Conservation (phyloP, 495 filamentous ascomycete species). For the Rusavskia elegans region DNA sequence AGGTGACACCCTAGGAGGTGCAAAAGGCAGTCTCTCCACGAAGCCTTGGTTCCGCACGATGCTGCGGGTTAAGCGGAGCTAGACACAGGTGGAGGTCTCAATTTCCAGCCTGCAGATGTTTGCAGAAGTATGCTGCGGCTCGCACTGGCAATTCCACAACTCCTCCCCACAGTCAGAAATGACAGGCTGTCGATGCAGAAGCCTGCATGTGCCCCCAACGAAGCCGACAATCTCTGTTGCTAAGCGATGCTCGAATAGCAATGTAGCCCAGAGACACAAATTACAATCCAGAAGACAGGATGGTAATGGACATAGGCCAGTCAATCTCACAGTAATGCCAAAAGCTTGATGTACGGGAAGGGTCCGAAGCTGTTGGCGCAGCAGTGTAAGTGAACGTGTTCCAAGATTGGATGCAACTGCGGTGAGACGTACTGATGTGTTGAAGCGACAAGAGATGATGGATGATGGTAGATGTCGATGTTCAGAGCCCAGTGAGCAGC, state of each 20-base stretch:
- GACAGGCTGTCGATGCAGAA: background rate
- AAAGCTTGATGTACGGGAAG: no score
- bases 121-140: background rate
- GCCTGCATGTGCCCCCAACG: background rate
- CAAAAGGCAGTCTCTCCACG: background rate
- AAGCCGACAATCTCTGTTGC: background rate
- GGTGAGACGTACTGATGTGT: background rate
- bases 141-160: background rate
- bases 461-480: background rate
- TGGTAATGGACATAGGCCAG: background rate
- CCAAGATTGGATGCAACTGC: background rate
- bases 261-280: background rate
- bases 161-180: background rate
- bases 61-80: background rate
- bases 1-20: slow-evolving; percentile 22
- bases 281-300: background rate
- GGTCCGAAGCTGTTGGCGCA: background rate
- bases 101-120: background rate
- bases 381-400: background rate
- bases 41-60: background rate
- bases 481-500: background rate
- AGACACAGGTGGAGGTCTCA: background rate
- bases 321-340: no score
- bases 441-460: background rate
- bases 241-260: background rate